phyloP scores from a whole-genome alignment of 2,329 filamentous ascomycete species.

The Talaromyces sp. region DNA sequence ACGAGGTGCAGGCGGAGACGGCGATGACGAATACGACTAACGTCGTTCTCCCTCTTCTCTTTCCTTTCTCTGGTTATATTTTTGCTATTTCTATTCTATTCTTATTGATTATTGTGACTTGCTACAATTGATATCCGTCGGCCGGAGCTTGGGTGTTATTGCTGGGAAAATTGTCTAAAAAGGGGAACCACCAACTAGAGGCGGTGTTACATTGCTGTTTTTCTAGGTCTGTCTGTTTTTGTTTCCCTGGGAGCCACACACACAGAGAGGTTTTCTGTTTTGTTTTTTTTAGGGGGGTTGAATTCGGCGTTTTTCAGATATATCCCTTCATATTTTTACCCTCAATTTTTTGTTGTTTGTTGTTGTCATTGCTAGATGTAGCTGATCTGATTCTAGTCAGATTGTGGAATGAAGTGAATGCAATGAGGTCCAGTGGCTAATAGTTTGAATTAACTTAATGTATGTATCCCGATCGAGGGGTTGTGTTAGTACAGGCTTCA shows the following conservation, averaged over 20 bases:
- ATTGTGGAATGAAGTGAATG: too few species aligned
- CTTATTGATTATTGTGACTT: not conserved
- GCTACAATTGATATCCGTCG: constrained; percentile 7
- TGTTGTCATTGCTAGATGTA: too few species aligned
- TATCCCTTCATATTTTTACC: too few species aligned
- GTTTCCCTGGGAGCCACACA: not conserved
- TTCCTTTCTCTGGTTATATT: not conserved
- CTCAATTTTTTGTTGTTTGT: too few species aligned
- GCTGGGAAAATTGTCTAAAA: not conserved
- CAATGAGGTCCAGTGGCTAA: too few species aligned
- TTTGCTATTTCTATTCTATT: not conserved
- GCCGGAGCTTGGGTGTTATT: constrained; percentile 4
- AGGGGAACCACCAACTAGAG: constrained; percentile 1
- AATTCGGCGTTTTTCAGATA: too few species aligned
- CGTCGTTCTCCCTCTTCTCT: not conserved
- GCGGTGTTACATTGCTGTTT: not conserved
- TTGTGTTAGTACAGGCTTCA: too few species aligned
- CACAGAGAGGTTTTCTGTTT: too few species aligned
- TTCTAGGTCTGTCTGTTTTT: not conserved
- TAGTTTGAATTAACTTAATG: too few species aligned
- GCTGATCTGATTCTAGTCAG: too few species aligned
- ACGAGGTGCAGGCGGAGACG: constrained; percentile 13
- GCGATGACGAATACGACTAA: constrained; percentile 14
- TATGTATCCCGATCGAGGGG: too few species aligned
- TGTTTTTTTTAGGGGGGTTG: too few species aligned